These are phyloP conservation scores for Umbilicaria muhlenbergii DNA, from an alignment of 495 filamentous ascomycete species.

Conservation along the genomic window DNA sequence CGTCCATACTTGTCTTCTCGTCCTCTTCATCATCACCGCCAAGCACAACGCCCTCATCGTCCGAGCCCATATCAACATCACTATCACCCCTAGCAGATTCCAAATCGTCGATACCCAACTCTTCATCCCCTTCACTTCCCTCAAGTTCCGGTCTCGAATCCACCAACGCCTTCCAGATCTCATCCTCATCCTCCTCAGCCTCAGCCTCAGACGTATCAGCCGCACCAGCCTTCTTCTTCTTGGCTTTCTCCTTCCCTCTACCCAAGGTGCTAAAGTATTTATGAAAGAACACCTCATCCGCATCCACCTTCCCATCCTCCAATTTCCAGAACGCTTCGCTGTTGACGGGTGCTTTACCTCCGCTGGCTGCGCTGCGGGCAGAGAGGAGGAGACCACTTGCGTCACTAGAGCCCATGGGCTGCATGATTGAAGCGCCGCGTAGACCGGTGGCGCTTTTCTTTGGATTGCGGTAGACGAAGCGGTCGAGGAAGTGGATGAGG, in stretches of 20 bases:
- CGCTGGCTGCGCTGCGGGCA: slow-evolving; percentile 30
- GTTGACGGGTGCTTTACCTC: slow-evolving; percentile 48
- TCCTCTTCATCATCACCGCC: slow-evolving; percentile 37
- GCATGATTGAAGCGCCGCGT: slow-evolving; percentile 84
- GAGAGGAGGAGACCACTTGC: slow-evolving; percentile 49
- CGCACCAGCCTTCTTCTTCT: slow-evolving; percentile 27
- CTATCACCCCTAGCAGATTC: slow-evolving; percentile 38
- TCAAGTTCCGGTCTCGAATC: slow-evolving; percentile 64
- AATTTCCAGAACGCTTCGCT: slow-evolving; percentile 83
- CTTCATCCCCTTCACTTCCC: slow-evolving; percentile 45
- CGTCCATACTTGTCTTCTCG: slow-evolving; percentile 16
- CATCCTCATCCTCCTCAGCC: slow-evolving; percentile 45
- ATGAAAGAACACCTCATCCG: slow-evolving; percentile 96
- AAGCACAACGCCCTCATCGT: slow-evolving; percentile 32
- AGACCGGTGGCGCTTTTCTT: slow-evolving; percentile 44
- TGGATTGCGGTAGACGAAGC: slow-evolving; percentile 87
- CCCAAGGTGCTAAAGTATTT: slow-evolving; percentile 76
- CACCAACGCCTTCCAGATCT: slow-evolving; percentile 91
- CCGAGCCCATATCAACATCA: slow-evolving; percentile 19
- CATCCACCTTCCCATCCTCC: slow-evolving; percentile 68
- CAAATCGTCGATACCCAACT: slow-evolving; percentile 46
- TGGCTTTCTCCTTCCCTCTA: slow-evolving; percentile 45
- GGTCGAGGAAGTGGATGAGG: slow-evolving; percentile 87
- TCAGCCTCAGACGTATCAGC: slow-evolving; percentile 22
- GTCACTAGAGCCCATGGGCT: slow-evolving; percentile 61